Base-by-base conservation (phyloP, 2,329 filamentous ascomycete genomes). In the Cercospora berteroae region DNA sequence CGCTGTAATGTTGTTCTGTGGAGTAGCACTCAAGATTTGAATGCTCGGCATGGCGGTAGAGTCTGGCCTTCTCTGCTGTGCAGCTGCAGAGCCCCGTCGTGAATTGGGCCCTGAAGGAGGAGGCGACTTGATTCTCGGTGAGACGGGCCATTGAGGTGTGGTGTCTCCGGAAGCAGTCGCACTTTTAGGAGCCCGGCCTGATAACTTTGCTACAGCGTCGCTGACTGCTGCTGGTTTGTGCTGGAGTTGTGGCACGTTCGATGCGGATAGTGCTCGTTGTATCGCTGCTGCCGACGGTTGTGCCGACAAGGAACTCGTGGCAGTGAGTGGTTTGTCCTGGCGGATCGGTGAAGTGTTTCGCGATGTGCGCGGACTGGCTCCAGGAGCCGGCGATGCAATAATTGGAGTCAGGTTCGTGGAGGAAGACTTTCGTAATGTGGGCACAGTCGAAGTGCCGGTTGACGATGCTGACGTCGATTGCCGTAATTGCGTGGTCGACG, bases 91-190 rank as follows among this genome's bases (percentile, higher is more conserved):
- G 69, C 81, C 81, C 64, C 79, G 77, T 76, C 81, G 78, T 31
- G 81, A 83, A 61, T 76, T 79, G 3, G 79, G 78, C 63, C 76
- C 74, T 42, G 81, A 77, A 12, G 91, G 90, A 20, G 92, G 90
- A 64, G 92, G 92, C 7, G 92, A 75, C 77, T 89, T 90, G 70
- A 95, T 78, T 69, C 91, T 86, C 56, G 92, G 91, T 57, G 91
- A 94, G 69, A 90, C 81, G 27, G 92, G 90, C 91, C 91, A 94
- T 79, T 89, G 86, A 69, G 88, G 88, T 63, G 85, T 85, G 66
- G 74, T 81, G 63, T 82, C 81, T 58, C 80, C 80, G 64, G 77
- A 77, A 20, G 78, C 79, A 48, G 83, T 79, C 76, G 69, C 82
- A 81, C 78, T 93, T 93, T 74, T 89, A 85, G 13, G 90, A 18